Conservation (phyloP, 2,329 filamentous ascomycete genomes). For the Fusarium euwallaceae region DNA sequence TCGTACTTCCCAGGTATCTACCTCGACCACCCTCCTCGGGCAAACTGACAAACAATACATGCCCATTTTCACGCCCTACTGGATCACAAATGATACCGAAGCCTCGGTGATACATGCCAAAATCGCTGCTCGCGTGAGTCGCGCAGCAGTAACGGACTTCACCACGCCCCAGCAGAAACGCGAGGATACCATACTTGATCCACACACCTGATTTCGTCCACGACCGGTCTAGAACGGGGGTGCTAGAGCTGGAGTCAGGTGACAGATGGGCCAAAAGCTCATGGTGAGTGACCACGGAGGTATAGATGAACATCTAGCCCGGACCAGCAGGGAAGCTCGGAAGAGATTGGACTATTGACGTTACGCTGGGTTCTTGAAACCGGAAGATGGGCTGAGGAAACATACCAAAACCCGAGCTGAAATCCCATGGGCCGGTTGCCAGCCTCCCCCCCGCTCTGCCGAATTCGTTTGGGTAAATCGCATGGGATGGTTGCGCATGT, state of each 20-base stretch:
- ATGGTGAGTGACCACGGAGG: neutral
- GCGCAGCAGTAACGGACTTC: neutral
- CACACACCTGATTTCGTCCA: neutral
- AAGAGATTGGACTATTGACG: neutral
- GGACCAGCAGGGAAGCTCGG: neutral
- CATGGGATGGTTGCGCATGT: neutral
- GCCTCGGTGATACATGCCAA: neutral
- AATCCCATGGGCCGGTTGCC: neutral
- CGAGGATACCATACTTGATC: neutral
- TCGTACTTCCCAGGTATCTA: neutral
- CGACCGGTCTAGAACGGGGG: neutral
- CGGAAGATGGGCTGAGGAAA: neutral
- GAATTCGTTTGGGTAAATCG: neutral
- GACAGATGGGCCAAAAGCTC: neutral
- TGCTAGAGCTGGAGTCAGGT: neutral
- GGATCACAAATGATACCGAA: neutral
- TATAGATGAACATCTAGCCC: neutral
- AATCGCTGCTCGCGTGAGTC: neutral
- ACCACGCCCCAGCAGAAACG: neutral
- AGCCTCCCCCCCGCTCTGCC: neutral
- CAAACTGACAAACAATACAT: neutral
- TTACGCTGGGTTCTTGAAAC: neutral
- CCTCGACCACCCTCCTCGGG: neutral
- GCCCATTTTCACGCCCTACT: neutral
- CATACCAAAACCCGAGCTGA: neutral